These are phyloP conservation scores for Sonneratia alba DNA, from an alignment of 345 rosid genomes.

Conservation along the genomic window DNA sequence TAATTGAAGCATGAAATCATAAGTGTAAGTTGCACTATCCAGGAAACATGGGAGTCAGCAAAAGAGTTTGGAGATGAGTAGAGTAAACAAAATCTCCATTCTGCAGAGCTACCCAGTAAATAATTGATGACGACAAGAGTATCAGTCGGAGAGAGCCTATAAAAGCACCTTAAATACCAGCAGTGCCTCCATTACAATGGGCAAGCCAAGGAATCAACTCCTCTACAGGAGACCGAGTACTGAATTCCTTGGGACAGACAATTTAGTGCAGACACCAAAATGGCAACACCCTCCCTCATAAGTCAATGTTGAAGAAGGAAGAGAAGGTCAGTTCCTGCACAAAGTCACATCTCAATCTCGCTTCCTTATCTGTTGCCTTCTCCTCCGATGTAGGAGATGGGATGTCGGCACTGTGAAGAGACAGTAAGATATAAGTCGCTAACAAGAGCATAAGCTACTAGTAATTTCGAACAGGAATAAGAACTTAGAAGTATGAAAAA, in stretches of 20 bases:
- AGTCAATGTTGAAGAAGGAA: slow-evolving; percentile 35
- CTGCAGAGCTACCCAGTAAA: not conserved
- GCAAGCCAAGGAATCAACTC: not conserved
- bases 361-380: slow-evolving; percentile 48
- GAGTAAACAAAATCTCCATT: not conserved
- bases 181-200: not conserved
- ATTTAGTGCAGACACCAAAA: not conserved
- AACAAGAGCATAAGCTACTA: not conserved
- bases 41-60: not conserved
- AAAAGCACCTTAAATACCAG: not conserved
- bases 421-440: not conserved
- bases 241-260: not conserved
- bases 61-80: not conserved
- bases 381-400: slow-evolving; percentile 35
- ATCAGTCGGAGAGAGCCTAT: not conserved
- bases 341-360: slow-evolving; percentile 47
- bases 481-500: not conserved
- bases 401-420: not conserved
- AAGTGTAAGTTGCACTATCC: not conserved
- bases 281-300: slow-evolving; percentile 18
- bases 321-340: slow-evolving; percentile 58
- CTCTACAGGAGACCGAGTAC: not conserved
- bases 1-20: not conserved
- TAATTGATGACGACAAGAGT: not conserved
- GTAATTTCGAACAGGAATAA: not conserved